phyloP scores from a whole-genome alignment of 345 rosid genomes.

The Chamaenerion angustifolium region DNA sequence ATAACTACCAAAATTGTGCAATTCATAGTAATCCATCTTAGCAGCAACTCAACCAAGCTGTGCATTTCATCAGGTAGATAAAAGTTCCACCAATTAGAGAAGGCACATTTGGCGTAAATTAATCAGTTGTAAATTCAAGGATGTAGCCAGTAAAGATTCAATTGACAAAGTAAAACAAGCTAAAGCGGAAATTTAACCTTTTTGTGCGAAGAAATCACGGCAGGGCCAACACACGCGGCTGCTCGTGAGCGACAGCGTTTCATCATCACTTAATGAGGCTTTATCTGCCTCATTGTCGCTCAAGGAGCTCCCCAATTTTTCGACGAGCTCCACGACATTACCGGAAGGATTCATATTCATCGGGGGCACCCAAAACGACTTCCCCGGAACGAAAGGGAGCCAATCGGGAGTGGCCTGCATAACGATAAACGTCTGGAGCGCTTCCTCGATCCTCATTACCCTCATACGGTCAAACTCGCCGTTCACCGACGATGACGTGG shows the following conservation, averaged over 20 bases:
- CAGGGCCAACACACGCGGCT: slow-evolving; percentile 26
- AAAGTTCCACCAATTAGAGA: no score
- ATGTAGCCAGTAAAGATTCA: no score
- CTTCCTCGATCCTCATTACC: slow-evolving; percentile 23
- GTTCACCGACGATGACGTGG: slow-evolving; percentile 13
- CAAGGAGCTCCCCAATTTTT: slow-evolving; percentile 9
- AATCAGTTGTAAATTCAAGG: no score
- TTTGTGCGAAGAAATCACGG: slow-evolving; percentile 10
- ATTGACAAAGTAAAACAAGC: not conserved
- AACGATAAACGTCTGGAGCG: slow-evolving; percentile 17
- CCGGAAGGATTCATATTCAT: slow-evolving; percentile 2
- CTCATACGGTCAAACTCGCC: slow-evolving; percentile 6
- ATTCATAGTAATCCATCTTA: no score
- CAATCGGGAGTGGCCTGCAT: slow-evolving; percentile 34
- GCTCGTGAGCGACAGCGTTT: slow-evolving; percentile 16
- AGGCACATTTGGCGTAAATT: no score
- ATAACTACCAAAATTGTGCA: no score
- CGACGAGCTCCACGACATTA: slow-evolving; percentile 12
- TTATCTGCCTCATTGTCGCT: slow-evolving; percentile 11
- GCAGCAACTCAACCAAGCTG: no score
- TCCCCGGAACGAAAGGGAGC: slow-evolving; percentile 37
- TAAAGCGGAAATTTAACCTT: slow-evolving; percentile 7
- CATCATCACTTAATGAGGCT: slow-evolving; percentile 9
- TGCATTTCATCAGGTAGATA: no score
- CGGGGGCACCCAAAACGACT: slow-evolving; percentile 41